A percentile compares a stretch with the other conserved stretches of the same genome.
These are phyloP conservation scores for Clohesyomyces aquaticus DNA, from an alignment of 495 filamentous ascomycete species.

Conservation along the genomic window DNA sequence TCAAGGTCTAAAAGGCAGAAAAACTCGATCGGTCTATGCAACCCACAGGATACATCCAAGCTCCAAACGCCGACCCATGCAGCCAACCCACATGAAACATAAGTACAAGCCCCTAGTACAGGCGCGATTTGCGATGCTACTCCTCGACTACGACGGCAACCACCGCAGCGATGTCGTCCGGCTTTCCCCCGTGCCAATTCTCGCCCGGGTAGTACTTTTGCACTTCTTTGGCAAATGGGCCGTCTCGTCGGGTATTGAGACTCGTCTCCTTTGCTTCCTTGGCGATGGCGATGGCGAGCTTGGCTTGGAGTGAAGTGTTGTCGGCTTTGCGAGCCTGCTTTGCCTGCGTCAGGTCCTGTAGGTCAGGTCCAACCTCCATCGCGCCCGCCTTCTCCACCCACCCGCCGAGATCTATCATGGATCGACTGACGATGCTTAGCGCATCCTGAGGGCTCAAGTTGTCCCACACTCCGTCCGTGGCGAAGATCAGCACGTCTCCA, in stretches of 20 bases:
- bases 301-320: constrained; percentile 64
- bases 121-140: constrained; percentile 1
- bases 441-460: constrained; percentile 91
- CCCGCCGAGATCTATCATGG: constrained; percentile 72
- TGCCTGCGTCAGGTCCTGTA: constrained; percentile 33
- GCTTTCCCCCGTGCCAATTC: constrained; percentile 81
- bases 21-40: constrained; percentile 2
- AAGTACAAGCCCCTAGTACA: background rate
- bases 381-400: constrained; percentile 67
- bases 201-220: constrained; percentile 83
- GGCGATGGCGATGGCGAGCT: constrained; percentile 77
- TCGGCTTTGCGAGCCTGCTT: constrained; percentile 36
- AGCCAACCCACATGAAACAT: constrained; percentile 15
- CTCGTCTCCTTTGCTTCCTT: constrained; percentile 83
- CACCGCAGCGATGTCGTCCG: constrained; percentile 87
- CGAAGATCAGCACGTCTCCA: constrained; percentile 88
- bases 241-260: constrained; percentile 73
- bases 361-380: constrained; percentile 51
- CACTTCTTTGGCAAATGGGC: constrained; percentile 93
- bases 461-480: constrained; percentile 95
- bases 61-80: constrained; percentile 26
- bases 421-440: constrained; percentile 71
- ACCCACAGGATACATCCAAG: background rate
- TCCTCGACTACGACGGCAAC: constrained; percentile 67
- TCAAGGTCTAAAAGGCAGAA: background rate